These are phyloP conservation scores for Tylopilus rubrobrunneus DNA, from an alignment of 768 basidiomycete genomes.

Conservation along the genomic window DNA sequence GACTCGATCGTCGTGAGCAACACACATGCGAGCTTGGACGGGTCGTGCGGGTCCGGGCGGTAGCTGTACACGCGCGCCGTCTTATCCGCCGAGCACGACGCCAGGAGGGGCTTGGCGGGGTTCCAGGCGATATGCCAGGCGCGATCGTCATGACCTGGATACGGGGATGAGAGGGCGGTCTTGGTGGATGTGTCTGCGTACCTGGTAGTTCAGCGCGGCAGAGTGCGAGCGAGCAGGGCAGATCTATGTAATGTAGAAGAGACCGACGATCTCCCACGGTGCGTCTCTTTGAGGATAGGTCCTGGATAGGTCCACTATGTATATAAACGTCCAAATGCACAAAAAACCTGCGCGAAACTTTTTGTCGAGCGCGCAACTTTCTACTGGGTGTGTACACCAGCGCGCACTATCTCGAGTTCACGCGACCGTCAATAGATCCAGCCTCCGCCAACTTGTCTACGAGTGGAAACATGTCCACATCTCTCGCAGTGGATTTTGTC, in stretches of 20 bases:
- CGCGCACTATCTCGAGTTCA: too few species aligned
- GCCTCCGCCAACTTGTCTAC: too few species aligned
- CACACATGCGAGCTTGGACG: slow-evolving; percentile 35
- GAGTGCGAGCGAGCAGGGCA: slow-evolving; percentile 19
- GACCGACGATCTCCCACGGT: background rate
- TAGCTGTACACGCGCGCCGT: slow-evolving; percentile 84
- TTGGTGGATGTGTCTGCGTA: background rate
- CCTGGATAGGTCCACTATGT: too few species aligned
- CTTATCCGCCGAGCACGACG: slow-evolving; percentile 95
- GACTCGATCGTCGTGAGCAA: slow-evolving; percentile 69
- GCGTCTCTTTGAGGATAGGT: too few species aligned
- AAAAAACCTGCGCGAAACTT: too few species aligned
- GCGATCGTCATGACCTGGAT: slow-evolving; percentile 71
- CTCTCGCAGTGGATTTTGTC: too few species aligned
- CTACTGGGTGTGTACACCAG: too few species aligned
- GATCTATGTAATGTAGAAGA: slow-evolving; percentile 1
- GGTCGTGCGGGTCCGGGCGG: slow-evolving; percentile 23
- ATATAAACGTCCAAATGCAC: too few species aligned
- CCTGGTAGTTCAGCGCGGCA: slow-evolving; percentile 25
- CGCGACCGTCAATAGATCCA: too few species aligned
- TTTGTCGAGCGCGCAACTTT: too few species aligned
- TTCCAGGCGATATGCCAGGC: slow-evolving; percentile 93
- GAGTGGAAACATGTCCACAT: too few species aligned
- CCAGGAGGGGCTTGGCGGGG: slow-evolving; percentile 71
- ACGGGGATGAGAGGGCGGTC: background rate